Evolutionary conservation across 441 rosid genomes (phyloP).

Genomic region (Euphorbia schlechtendalii): DNA sequence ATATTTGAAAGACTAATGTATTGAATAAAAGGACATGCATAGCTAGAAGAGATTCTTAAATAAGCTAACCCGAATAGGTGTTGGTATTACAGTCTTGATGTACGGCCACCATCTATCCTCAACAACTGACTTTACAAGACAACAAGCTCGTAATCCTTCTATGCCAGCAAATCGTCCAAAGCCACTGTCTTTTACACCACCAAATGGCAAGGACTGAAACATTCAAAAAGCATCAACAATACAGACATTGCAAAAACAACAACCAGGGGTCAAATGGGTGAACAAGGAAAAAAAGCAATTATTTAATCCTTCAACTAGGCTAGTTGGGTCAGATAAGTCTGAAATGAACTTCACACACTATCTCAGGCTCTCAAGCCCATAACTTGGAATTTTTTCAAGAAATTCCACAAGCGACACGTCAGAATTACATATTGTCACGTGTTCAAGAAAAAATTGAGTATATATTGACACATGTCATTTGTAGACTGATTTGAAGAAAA

Average conservation of each 20-base stretch:
- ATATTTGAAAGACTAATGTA: no score
- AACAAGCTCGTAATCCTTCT: conserved; percentile 92
- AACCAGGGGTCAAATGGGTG: not conserved
- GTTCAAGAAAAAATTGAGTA: not conserved
- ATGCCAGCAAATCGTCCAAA: conserved; percentile 92
- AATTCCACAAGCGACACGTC: no score
- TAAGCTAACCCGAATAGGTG: conserved; percentile 72
- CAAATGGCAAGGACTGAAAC: conserved; percentile 89
- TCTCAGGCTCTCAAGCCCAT: no score
- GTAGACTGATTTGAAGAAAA: not conserved
- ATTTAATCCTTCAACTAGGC: no score
- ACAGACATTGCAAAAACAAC: not conserved
- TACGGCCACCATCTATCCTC: conserved; percentile 97
- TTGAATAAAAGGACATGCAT: no score
- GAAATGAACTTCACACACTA: not conserved
- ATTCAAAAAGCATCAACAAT: conserved; percentile 11
- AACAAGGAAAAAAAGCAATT: not conserved
- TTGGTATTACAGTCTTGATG: conserved; percentile 80
- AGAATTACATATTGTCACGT: no score
- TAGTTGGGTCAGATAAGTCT: not conserved
- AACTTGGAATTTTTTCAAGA: no score
- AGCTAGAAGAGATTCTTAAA: not conserved
- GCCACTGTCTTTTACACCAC: conserved; percentile 95
- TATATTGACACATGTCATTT: not conserved
- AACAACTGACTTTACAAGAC: conserved; percentile 85